phyloP scores from a whole-genome alignment of 192 early-diverging fungal species.

The Linnemannia elongata region DNA sequence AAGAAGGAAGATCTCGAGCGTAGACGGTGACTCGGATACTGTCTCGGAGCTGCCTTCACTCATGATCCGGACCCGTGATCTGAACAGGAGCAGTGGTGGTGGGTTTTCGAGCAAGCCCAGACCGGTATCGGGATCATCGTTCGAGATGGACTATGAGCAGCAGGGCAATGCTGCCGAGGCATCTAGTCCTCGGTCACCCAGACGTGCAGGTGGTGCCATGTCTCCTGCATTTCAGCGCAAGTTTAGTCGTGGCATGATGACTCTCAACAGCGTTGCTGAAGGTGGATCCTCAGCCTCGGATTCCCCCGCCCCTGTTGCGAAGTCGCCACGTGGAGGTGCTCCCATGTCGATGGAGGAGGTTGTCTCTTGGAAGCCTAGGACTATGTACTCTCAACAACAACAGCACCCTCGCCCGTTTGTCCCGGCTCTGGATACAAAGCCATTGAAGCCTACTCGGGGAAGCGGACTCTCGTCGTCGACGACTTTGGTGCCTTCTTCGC shows the following conservation, averaged over 20 bases:
- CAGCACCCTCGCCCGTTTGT: slow-evolving; percentile 7
- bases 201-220: slow-evolving; percentile 11
- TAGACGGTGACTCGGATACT: slow-evolving; percentile 30
- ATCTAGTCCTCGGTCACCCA: slow-evolving; percentile 21
- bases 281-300: neutral
- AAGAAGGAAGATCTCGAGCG: slow-evolving; percentile 11
- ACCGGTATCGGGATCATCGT: slow-evolving; percentile 25
- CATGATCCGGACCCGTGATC: slow-evolving; percentile 23
- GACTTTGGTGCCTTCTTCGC: slow-evolving; percentile 21
- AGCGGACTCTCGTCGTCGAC: slow-evolving; percentile 20
- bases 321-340: neutral
- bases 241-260: neutral
- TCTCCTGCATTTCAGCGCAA: slow-evolving; percentile 9
- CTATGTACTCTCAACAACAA: neutral
- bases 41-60: slow-evolving; percentile 19
- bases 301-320: neutral
- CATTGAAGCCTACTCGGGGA: neutral
- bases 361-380: slow-evolving; percentile 27
- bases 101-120: neutral
- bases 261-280: neutral
- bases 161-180: neutral
- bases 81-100: slow-evolving; percentile 25
- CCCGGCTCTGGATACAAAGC: slow-evolving; percentile 21
- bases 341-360: slow-evolving; percentile 22
- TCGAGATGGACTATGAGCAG: slow-evolving; percentile 15